Evolutionary conservation across 2,329 filamentous ascomycete species (phyloP), one percentile per base, ranked within the genome.

Genomic region (Leptosphaerulina australis): DNA sequence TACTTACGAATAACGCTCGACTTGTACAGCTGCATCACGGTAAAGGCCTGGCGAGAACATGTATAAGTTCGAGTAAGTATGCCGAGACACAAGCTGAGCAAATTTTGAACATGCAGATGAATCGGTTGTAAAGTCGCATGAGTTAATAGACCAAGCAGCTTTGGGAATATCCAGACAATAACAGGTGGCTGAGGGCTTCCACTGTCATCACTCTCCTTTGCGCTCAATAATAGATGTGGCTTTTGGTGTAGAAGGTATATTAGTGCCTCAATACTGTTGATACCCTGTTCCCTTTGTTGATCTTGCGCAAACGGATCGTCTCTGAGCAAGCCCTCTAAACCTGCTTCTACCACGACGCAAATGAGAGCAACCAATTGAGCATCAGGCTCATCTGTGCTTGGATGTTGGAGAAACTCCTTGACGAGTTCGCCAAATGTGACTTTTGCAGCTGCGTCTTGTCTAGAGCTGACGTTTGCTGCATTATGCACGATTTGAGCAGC

Each of bases 401-500:
- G 72, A 35, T 76, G 72, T 25, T 74, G 73, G 5, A 86, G 67
- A 17, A 84, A 81, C 59, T 86, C 84, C 56, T 85, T 84, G 20
- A 93, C 79, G 2, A 97, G 80, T 43, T 86, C 84, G 55, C 88
- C 86, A 56, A 97, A 87, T 39, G 90, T 88, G 60, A 86, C 84
- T 51, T 84, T 86, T 62, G 88, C 85, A 62, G 87, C 82, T 43
- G 82, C 82, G 63, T 83, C 81, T 44, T 82, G 81, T 34, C 82
- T 83, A 55, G 80, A 81, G 41, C 82, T 80, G 39, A 83, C 83
- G 17, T 87, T 82, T 33, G 88, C 84, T 55, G 91, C 85, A 69
- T 90, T 90, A 68, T 90, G 87, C 57, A 94, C 90, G 49, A 97
- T 85, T 72, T 95, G 90, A 10, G 90, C 90, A 43, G 92, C 91